phyloP scores from a whole-genome alignment of 1,139 yeast species.

The Saccharomycopsis hybrid region DNA sequence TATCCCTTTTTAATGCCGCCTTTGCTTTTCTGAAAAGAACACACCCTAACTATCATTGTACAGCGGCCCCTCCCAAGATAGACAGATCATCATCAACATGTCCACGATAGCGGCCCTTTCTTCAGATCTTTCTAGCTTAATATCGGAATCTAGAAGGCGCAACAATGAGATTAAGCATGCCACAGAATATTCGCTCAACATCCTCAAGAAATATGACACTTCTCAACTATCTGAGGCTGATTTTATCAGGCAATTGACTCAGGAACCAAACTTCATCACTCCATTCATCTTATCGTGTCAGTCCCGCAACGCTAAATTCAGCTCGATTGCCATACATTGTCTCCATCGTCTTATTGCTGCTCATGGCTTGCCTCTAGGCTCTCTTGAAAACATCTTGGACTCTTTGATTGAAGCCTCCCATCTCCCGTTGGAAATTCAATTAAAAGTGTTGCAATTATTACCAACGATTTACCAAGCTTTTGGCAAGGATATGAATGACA shows the following conservation, averaged over 20 bases:
- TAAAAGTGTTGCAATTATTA: constrained; percentile 78
- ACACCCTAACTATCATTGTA: no score
- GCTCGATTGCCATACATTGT: constrained; percentile 64
- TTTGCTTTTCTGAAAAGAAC: no score
- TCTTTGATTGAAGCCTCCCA: constrained; percentile 71
- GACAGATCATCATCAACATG: constrained; percentile 5
- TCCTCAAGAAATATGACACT: constrained; percentile 35
- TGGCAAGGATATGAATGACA: constrained; percentile 47
- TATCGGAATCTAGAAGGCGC: constrained; percentile 66
- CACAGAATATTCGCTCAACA: constrained; percentile 53
- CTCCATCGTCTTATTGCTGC: constrained; percentile 51
- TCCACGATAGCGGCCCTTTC: constrained; percentile 27
- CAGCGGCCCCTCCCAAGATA: no score
- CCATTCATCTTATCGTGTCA: constrained; percentile 75
- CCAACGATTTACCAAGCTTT: constrained; percentile 71
- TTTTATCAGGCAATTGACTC: constrained; percentile 29
- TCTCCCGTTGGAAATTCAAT: constrained; percentile 74
- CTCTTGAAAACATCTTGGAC: constrained; percentile 50
- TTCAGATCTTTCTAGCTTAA: constrained; percentile 51
- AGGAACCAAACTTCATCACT: constrained; percentile 46
- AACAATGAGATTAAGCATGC: constrained; percentile 59
- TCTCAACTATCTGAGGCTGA: constrained; percentile 20
- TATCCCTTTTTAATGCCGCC: no score
- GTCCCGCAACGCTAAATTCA: constrained; percentile 67
- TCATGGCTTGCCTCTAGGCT: constrained; percentile 45